These are phyloP conservation scores for Pythium diclinum DNA, from an alignment of 352 stramenopile species.

Conservation along the genomic window DNA sequence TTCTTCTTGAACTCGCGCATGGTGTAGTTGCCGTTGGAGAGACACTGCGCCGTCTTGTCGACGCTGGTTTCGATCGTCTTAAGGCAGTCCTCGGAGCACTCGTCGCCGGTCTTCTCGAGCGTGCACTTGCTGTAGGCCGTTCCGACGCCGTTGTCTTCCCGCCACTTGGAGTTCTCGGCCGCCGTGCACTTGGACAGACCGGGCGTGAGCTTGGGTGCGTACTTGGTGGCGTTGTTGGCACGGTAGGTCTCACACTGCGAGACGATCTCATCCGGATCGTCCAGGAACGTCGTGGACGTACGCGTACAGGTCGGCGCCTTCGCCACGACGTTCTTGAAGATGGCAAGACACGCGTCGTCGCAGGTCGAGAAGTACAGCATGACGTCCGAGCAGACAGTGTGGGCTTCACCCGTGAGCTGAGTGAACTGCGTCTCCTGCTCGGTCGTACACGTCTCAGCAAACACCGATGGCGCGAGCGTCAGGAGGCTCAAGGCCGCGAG, in stretches of 20 bases:
- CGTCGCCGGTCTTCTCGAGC: not conserved
- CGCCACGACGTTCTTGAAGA: not conserved
- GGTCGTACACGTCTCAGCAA: not conserved
- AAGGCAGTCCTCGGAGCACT: not conserved
- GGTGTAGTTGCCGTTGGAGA: not conserved
- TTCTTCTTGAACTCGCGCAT: constrained; percentile 1
- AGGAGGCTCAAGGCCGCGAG: not conserved
- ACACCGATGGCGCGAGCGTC: not conserved
- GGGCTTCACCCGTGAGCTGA: not conserved
- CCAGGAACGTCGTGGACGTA: not conserved
- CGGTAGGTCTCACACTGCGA: not conserved
- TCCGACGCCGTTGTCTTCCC: not conserved
- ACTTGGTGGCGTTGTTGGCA: not conserved
- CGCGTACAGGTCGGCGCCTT: not conserved
- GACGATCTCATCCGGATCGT: not conserved
- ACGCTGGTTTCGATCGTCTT: not conserved
- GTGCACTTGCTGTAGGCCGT: not conserved
- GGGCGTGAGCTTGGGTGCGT: not conserved
- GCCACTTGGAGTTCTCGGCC: not conserved
- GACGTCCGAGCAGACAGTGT: not conserved
- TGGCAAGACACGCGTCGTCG: not conserved
- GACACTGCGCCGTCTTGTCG: not conserved
- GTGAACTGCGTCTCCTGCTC: not conserved
- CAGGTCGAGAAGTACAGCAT: not conserved
- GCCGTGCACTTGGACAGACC: not conserved